Conservation (phyloP, 768 basidiomycete species). For the Sistotremastrum suecicum region DNA sequence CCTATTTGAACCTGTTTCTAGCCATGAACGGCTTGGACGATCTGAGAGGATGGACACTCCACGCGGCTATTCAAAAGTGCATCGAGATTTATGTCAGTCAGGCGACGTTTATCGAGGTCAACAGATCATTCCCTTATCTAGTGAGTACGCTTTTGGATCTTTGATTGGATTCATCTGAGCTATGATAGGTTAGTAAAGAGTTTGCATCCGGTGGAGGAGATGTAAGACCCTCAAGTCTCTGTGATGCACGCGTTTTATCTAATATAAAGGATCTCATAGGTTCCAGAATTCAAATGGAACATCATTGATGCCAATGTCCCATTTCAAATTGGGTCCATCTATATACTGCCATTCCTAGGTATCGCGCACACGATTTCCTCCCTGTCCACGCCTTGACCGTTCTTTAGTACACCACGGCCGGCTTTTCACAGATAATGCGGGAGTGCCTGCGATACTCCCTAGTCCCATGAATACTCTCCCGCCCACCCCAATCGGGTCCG, state of each 20-base stretch:
- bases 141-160: too few species aligned
- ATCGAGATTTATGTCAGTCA: constrained; percentile 65
- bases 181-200: constrained; percentile 37
- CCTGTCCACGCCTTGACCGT: neutral
- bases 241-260: neutral
- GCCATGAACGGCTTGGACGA: constrained; percentile 90
- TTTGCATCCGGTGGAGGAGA: constrained; percentile 72
- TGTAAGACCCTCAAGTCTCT: constrained; percentile 22
- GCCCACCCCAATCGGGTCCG: constrained; percentile 17
- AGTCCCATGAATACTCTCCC: constrained; percentile 26
- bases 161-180: too few species aligned
- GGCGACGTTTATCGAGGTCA: constrained; percentile 50
- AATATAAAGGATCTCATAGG: constrained; percentile 23
- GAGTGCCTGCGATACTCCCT: constrained; percentile 24
- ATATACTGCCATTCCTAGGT: constrained; percentile 56
- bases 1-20: constrained; percentile 9
- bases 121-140: constrained; percentile 69
- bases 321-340: constrained; percentile 51
- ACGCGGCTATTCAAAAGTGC: constrained; percentile 45
- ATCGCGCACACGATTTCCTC: constrained; percentile 1
- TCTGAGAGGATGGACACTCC: constrained; percentile 70
- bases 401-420: constrained; percentile 60
- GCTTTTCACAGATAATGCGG: constrained; percentile 28
- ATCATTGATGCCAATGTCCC: constrained; percentile 55
- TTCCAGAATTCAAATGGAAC: constrained; percentile 75